Evolutionary conservation across 2,329 filamentous ascomycete genomes (phyloP), one percentile per base, ranked within the genome.

Genomic region (Cryphonectria naterciae): DNA sequence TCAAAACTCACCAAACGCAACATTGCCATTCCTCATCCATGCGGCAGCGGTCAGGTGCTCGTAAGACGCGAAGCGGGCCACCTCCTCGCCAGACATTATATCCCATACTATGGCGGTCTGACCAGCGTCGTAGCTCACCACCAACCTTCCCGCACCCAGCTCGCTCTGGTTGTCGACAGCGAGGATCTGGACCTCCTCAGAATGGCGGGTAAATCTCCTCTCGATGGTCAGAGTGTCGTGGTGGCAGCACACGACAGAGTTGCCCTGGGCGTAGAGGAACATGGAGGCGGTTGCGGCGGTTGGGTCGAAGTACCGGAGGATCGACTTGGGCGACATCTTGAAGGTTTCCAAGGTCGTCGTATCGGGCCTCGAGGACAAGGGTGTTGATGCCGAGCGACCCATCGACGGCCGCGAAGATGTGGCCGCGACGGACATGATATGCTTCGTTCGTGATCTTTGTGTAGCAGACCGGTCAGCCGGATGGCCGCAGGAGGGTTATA

Each of bases 51-150:
- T 91, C 74, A 98, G 87, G 75, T 93, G 89, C 77, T 97, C 94
- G 78, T 97, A 98, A 0, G 95, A 96, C 35, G 92, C 91, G 83
- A 98, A 98, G n/a, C 95, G 89, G 54, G 95, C 91, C 71, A 98
- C 88, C 81, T 98, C 94, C 72, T 94, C 91, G 65, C 96, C 96
- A 0, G 94, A 97, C 83, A 97, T 90, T 72, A 98, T 86, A 81
- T 99, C 95, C 96, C 96, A 99, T 10, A 98, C 93, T 78, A 98
- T 97, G 4, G 95, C 94, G 0, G 93, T 97, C 80, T 95, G 93
- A 52, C 93, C 92, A 25, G 89, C 88, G 84, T 99, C 96, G 77
- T 97, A 98, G 83, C 94, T 98, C 73, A 97, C 93, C 2, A 97
- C 94, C 72, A 97, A 83, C 74, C 95, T 87, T 39, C 95, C 96